These are phyloP conservation scores for Wickerhamiella dianesei DNA, from an alignment of 805 yeast species.

Conservation along the genomic window DNA sequence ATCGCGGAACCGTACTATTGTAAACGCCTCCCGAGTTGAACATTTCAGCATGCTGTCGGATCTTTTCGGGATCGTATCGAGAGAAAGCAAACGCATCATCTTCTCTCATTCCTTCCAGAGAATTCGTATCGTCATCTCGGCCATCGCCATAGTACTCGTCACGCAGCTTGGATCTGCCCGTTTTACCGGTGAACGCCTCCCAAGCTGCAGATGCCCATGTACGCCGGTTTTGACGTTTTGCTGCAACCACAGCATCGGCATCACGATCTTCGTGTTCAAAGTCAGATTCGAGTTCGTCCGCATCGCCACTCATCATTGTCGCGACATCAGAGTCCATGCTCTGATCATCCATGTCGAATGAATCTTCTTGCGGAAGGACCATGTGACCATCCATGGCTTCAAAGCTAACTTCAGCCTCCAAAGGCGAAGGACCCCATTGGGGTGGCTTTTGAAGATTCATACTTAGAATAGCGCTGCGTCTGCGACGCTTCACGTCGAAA, in stretches of 20 bases:
- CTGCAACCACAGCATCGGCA: conserved; percentile 4
- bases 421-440: conserved; percentile 18
- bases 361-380: neutral
- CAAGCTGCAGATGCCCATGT: conserved; percentile 5
- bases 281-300: conserved; percentile 13
- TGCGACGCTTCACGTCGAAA: conserved; percentile 1
- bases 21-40: conserved; percentile 19
- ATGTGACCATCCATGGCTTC: neutral
- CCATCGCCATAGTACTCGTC: conserved; percentile 8
- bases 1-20: conserved; percentile 1
- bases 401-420: conserved; percentile 8
- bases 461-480: conserved; percentile 2
- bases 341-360: conserved; percentile 1
- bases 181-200: conserved; percentile 9
- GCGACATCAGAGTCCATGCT: conserved; percentile 22
- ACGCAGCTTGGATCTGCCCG: conserved; percentile 1
- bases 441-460: conserved; percentile 12
- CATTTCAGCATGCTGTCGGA: conserved; percentile 18
- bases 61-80: conserved; percentile 19
- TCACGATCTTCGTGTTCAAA: conserved; percentile 9
- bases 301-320: conserved; percentile 21
- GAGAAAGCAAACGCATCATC: conserved; percentile 21
- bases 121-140: conserved; percentile 11
- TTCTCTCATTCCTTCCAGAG: conserved; percentile 8
- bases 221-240: neutral